These are phyloP conservation scores for Colletotrichum melonis DNA, from an alignment of 2,329 filamentous ascomycete species.

Conservation along the genomic window DNA sequence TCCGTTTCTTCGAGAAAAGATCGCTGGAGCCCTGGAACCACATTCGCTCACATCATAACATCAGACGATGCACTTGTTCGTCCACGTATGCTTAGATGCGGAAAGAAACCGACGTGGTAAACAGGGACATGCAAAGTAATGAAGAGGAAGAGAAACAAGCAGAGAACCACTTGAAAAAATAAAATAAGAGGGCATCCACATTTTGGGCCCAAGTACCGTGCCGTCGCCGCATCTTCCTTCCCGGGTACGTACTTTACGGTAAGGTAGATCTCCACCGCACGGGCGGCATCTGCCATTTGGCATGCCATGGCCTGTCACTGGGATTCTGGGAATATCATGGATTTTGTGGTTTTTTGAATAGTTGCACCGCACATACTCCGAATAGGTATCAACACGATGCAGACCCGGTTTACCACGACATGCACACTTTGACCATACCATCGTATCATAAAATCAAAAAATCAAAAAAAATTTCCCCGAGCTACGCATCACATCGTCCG, in stretches of 20 bases:
- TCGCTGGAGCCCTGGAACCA: background rate
- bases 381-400: background rate
- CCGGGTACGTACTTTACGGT: background rate
- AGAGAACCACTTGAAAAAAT: background rate
- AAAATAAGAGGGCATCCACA: background rate
- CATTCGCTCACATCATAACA: background rate
- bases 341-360: background rate
- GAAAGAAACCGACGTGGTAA: constrained; percentile 6
- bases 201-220: constrained; percentile 3
- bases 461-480: background rate
- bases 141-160: background rate
- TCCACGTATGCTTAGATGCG: background rate
- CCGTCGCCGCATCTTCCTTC: background rate
- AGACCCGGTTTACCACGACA: background rate
- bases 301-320: constrained; percentile 1
- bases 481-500: background rate
- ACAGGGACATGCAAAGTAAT: background rate
- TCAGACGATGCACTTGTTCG: background rate
- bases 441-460: background rate
- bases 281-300: constrained; percentile 26
- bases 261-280: constrained; percentile 25
- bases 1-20: constrained; percentile 20
- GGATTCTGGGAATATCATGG: background rate
- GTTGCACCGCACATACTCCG: background rate
- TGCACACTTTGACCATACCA: background rate